phyloP scores from a whole-genome alignment of 805 yeast genomes.

The Candida piceae region DNA sequence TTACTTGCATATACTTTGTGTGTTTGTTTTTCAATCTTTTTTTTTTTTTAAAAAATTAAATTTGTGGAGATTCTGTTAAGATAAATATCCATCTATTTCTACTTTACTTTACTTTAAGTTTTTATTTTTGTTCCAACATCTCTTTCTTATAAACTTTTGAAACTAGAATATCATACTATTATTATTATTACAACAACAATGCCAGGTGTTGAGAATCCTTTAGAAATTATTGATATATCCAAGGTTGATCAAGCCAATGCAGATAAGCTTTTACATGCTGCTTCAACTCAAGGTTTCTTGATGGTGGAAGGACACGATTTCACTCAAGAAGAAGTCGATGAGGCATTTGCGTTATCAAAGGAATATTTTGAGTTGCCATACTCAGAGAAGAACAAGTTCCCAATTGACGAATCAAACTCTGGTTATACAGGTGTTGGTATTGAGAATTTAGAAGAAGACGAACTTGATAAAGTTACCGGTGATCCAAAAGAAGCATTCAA shows the following conservation, averaged over 20 bases:
- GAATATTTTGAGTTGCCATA: constrained; percentile 36
- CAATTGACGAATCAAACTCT: constrained; percentile 51
- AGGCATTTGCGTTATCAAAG: constrained; percentile 24
- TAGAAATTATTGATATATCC: constrained; percentile 57
- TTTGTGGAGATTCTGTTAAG: too few species aligned
- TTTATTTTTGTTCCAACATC: too few species aligned
- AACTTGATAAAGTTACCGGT: constrained; percentile 33
- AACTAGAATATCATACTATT: neutral
- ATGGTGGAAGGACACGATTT: constrained; percentile 49
- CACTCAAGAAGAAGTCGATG: constrained; percentile 36
- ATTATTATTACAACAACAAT: neutral
- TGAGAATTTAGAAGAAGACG: constrained; percentile 36
- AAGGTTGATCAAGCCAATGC: constrained; percentile 38
- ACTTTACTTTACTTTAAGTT: too few species aligned
- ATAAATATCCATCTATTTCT: too few species aligned
- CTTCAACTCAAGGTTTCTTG: constrained; percentile 46
- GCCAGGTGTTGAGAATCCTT: constrained; percentile 36
- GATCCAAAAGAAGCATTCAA: constrained; percentile 58
- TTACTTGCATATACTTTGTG: too few species aligned
- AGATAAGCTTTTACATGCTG: constrained; percentile 45
- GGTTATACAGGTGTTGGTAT: constrained; percentile 36
- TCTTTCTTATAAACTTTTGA: too few species aligned
- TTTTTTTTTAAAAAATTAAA: too few species aligned
- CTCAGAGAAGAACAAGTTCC: constrained; percentile 43
- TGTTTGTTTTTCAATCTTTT: too few species aligned